A percentile compares a stretch with the other conserved stretches of the same genome.
Conservation (phyloP, 768 basidiomycete species). For the Tephrocybe sp. region DNA sequence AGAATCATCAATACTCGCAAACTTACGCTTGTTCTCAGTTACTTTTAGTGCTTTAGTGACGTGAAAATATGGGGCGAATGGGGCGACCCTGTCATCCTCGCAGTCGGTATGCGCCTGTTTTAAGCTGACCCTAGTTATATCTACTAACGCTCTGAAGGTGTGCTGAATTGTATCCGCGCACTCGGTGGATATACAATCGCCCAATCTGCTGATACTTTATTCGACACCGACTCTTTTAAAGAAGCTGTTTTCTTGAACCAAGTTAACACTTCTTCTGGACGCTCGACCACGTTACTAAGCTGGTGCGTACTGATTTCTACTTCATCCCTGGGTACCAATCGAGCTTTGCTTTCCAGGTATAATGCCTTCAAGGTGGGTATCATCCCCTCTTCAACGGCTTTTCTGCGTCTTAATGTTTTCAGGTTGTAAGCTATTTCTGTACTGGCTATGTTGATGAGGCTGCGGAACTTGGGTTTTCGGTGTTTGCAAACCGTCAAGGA, state of each 20-base stretch:
- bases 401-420: neutral
- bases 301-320: slow-evolving; percentile 36
- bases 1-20: slow-evolving; percentile 5
- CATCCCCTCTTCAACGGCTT: neutral
- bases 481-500: slow-evolving; percentile 54
- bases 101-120: slow-evolving; percentile 40
- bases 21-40: neutral
- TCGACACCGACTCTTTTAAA: slow-evolving; percentile 58
- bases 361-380: slow-evolving; percentile 56
- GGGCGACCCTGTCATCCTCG: slow-evolving; percentile 50
- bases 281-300: slow-evolving; percentile 51
- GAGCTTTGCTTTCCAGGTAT: slow-evolving; percentile 40
- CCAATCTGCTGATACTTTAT: slow-evolving; percentile 46
- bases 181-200: slow-evolving; percentile 58
- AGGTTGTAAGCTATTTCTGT: slow-evolving; percentile 66
- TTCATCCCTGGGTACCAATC: neutral
- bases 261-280: slow-evolving; percentile 43
- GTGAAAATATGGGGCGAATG: slow-evolving; percentile 54
- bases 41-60: slow-evolving; percentile 50
- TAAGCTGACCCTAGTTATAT: neutral
- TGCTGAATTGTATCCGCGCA: slow-evolving; percentile 64
- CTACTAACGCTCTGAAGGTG: slow-evolving; percentile 30
- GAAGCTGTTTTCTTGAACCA: slow-evolving; percentile 51
- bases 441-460: slow-evolving; percentile 59
- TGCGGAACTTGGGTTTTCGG: slow-evolving; percentile 57